Base-by-base conservation (phyloP, 768 basidiomycete genomes). In the Auricularia heimuer region DNA sequence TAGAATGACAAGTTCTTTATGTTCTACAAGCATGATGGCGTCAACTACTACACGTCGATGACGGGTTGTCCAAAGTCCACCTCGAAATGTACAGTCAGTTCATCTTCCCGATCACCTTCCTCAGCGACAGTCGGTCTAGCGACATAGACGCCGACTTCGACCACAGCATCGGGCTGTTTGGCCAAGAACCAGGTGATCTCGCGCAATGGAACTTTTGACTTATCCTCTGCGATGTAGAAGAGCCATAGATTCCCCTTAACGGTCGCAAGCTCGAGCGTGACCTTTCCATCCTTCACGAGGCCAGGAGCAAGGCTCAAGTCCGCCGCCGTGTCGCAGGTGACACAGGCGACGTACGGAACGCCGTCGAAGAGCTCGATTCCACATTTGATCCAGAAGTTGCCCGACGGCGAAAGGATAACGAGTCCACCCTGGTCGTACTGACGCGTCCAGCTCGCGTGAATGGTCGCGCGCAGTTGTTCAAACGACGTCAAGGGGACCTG, bases 361-460 rank as follows among this genome's bases (percentile, higher is more conserved):
- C 64, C 71, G 42, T 71, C 66, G 64, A 70, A 71, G 63, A 71
- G 71, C 65, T 75, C 73, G 62, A 75, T 68, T 34, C 73, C 73
- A 12, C 73, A 64, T 64, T 75, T 75, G 16, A 75, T 54, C 73
- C 73, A 75, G 34, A 62, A 63, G 11, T 47, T 21, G 1, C 39
- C 39, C 39, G 39, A 42, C 2, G 56, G 68, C 34, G 70, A 63
- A 58, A 66, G 62, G 51, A 74, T 61, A n/a, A 74, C 35, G 29
- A 74, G 62, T n/a, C 73, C 73, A 18, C 70, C 73, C 58, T 75
- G 73, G 63, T 75, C 73, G 67, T 75, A 75, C 24, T 68, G 69
- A 8, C 71, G 65, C 24, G 68, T 70, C 73, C 73, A 75, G 34
- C 47, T 16, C 12, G 72, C 73, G n/a, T 54, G 44, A 42, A 75